Evolutionary conservation across 495 filamentous ascomycete species (phyloP).

Genomic region (Glarea lozoyensis): DNA sequence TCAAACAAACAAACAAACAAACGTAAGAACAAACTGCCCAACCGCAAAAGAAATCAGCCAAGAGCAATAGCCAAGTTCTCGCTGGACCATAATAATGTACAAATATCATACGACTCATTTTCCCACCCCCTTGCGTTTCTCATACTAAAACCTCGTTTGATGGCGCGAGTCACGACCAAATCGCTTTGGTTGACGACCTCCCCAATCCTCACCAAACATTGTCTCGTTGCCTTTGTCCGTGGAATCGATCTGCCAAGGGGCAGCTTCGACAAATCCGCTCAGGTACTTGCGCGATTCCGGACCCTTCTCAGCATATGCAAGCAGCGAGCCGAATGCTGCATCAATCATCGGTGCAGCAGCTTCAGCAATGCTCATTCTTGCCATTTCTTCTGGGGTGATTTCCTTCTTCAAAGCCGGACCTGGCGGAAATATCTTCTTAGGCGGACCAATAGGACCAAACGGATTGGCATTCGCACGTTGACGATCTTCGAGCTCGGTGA

Average conservation of each 20-base stretch:
- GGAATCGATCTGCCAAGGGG: constrained; percentile 21
- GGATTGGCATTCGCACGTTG: neutral
- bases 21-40: too few species aligned
- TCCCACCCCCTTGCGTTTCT: too few species aligned
- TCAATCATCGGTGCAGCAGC: constrained; percentile 29
- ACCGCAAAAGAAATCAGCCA: too few species aligned
- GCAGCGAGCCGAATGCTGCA: constrained; percentile 28
- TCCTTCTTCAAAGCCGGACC: neutral
- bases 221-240: constrained; percentile 24
- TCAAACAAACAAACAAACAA: too few species aligned
- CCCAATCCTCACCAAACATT: constrained; percentile 25
- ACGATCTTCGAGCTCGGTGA: constrained; percentile 4
- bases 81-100: too few species aligned
- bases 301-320: constrained; percentile 19
- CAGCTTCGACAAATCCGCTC: constrained; percentile 14
- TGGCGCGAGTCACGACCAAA: neutral
- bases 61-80: too few species aligned
- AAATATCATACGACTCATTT: too few species aligned
- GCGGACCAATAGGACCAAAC: constrained; percentile 8
- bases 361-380: constrained; percentile 22
- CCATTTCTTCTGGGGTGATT: constrained; percentile 24
- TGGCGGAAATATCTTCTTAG: neutral
- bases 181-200: constrained; percentile 6
- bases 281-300: constrained; percentile 1
- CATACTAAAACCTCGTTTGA: neutral